These are phyloP conservation scores for Cryphonectria radicalis DNA, from an alignment of 2,329 filamentous ascomycete genomes.

Conservation along the genomic window DNA sequence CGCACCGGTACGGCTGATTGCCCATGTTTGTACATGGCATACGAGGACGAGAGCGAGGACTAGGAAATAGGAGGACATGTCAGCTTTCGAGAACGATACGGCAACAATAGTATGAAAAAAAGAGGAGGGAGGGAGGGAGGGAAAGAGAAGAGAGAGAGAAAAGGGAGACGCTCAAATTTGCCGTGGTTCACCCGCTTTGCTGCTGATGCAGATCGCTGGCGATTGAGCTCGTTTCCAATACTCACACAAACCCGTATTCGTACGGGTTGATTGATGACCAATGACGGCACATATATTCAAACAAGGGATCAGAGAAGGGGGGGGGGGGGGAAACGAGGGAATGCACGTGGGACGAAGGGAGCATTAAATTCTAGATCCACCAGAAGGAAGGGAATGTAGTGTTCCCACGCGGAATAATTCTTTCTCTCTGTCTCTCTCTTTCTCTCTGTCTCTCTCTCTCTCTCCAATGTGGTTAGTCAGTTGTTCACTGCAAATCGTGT, in stretches of 20 bases:
- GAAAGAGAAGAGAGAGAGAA: not conserved
- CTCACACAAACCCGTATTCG: constrained; percentile 3
- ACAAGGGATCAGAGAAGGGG: not conserved
- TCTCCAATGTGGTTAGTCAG: not conserved
- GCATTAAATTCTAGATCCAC: too few relatives aligned
- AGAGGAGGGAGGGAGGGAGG: not conserved
- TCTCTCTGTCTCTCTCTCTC: not conserved
- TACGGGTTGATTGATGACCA: not conserved
- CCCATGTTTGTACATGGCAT: not conserved
- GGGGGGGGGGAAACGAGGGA: too few relatives aligned
- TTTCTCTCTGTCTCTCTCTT: not conserved
- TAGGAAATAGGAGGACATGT: not conserved
- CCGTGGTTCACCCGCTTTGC: not conserved
- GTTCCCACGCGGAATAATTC: not conserved
- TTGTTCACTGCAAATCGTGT: not conserved
- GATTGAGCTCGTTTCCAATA: not conserved
- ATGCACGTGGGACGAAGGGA: not conserved
- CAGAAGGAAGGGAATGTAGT: not conserved
- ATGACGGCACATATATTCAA: not conserved
- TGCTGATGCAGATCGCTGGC: not conserved
- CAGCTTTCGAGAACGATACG: not conserved
- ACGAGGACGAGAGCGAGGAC: not conserved
- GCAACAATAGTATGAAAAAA: not conserved
- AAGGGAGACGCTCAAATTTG: not conserved
- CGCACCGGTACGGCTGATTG: not conserved